Base-by-base conservation (phyloP, 2,329 filamentous ascomycete species). In the Hypoxylon sp. region DNA sequence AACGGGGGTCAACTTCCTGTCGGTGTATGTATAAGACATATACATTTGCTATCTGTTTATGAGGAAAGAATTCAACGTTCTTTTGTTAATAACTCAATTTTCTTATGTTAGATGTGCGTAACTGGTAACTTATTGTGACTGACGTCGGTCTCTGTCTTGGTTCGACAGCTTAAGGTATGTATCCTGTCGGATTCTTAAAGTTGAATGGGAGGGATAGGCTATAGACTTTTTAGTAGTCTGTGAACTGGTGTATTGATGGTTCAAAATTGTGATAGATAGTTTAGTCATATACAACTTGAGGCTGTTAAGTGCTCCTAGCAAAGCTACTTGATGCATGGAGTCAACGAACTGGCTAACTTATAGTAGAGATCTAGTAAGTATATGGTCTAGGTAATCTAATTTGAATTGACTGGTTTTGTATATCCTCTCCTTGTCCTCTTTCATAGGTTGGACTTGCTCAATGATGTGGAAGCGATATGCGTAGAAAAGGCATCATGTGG, bases 21-120 rank as follows among this genome's bases (percentile, higher is more conserved):
- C 17, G 50, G 43, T 55, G 59, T 46, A n/a, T n/a, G n/a, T n/a
- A n/a, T n/a, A n/a, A n/a, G n/a, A n/a, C n/a, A n/a, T 62, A 53
- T 46, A 62, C 30, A 53, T 49, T 23, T 30, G 11, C 34, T 41
- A 43, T 49, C 5, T 48, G n/a, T 45, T 41, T 53, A 53, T 52
- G 48, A 60, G 28, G 46, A 53, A 36, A 30, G 34, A 41, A 43
- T 11, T 43, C 38, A 43, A 43, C 38, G 38, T 43, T 38, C 43
- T 28, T 59, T 4, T n/a, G 30, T 36, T 19, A 21, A 17, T 21
- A 4, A 19, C 17, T 21, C 21, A 6, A 10, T 17, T 43, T 11
- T 21, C 9, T 7, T 19, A 0, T 2, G 1, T 21, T 19, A 3
- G 5, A 43, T 11, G 7, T 21, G 38, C n/a, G 36, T 21, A 17